Evolutionary conservation across 2,329 filamentous ascomycete genomes (phyloP), one percentile per base, ranked within the genome.

Genomic region (Zasmidium angulare): DNA sequence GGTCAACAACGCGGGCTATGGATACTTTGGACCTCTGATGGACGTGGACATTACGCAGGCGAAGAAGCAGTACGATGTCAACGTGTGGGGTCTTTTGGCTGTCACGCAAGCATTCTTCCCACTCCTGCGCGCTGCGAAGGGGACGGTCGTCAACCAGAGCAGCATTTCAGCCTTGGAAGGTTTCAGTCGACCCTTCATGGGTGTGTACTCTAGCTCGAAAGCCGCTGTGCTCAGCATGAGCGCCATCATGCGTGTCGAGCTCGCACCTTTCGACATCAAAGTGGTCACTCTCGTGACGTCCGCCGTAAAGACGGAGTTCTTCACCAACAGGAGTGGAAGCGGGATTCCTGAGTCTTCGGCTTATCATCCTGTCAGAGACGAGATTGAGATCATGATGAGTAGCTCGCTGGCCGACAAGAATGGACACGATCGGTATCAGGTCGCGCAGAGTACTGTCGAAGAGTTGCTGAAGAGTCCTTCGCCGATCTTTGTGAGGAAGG

Each of bases 61-160:
- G 74, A 81, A 78, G 76, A 66, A 65, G 21, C 75, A 76, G 26
- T 81, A 76, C 68, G 78, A 82, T 40, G 77, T 83, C 55, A 85
- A 85, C 59, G 67, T 84, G 24, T 79, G 77, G 50, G 82, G 82
- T 0, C 69, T 68, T 0, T 62, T 74, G 48, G 59, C 68, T 9
- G 60, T 73, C 1, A 71, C 68, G 2, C 71, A 72, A 48, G 69
- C 77, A 1, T 84, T 85, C 62, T 70, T 86, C n/a, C 80, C 81
- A 0, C 55, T 81, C 26, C 60, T 84, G 1, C 74, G 74, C 52
- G 69, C 76, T 2, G 62, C 66, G 11, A 69, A 69, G 19, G 74
- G 69, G 0, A 55, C 51, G 0, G 64, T 79, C 47, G 71, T 76
- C 6, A 78, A 79, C 65, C 68, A 76, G 47, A 73, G 71, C 4